These are phyloP conservation scores for Jacaranda mimosifolia DNA, from an alignment of 257 asterid genomes.

Conservation along the genomic window DNA sequence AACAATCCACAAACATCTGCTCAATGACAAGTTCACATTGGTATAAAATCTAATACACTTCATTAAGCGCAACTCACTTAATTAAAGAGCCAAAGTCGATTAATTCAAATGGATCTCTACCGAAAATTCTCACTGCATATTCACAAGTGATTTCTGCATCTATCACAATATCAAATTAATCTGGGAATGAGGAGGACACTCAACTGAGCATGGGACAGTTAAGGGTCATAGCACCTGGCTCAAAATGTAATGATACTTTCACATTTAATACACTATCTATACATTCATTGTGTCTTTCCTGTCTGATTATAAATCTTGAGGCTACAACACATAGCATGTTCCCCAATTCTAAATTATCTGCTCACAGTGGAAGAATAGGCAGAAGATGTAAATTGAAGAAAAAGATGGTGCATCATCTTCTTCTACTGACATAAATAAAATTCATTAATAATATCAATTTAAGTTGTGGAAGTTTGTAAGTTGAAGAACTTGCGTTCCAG, in stretches of 20 bases:
- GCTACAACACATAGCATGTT: constrained; percentile 8
- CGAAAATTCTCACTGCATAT: no score
- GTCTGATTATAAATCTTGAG: constrained; percentile 4
- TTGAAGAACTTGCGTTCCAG: constrained; percentile 53
- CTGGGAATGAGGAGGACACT: background rate
- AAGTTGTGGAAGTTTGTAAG: constrained; percentile 23
- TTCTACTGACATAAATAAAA: background rate
- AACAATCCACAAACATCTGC: no score
- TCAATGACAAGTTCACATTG: no score
- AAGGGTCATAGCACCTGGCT: background rate
- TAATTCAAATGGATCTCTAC: no score
- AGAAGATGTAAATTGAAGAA: constrained; percentile 14
- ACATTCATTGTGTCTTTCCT: constrained; percentile 23
- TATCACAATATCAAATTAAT: background rate
- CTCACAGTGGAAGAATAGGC: constrained; percentile 4
- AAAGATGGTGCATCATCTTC: constrained; percentile 1
- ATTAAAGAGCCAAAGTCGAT: no score
- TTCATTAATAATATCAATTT: background rate
- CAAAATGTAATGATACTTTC: background rate
- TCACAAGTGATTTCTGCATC: background rate
- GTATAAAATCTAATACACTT: no score
- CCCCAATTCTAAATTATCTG: constrained; percentile 18
- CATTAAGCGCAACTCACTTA: no score
- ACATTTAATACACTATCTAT: background rate
- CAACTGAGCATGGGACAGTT: background rate